phyloP scores from a whole-genome alignment of 2,329 filamentous ascomycete genomes.

The Passalora sequoiae region DNA sequence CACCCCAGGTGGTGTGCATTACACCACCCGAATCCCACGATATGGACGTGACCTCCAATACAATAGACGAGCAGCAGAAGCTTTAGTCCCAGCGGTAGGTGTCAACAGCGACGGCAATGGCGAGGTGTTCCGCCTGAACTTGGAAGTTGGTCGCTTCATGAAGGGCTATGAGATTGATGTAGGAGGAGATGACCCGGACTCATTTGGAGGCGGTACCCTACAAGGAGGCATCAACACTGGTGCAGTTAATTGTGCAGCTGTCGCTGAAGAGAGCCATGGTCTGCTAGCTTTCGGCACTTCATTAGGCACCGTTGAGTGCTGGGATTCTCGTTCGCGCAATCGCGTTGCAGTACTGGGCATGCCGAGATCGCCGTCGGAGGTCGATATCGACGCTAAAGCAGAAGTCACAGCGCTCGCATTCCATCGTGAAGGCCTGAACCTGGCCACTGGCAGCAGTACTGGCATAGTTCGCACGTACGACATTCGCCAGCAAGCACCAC shows the following conservation, averaged over 20 bases:
- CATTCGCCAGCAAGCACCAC: conserved; percentile 75
- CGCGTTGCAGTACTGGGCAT: conserved; percentile 70
- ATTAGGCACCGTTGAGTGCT: conserved; percentile 93
- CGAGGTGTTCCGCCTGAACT: conserved; percentile 86
- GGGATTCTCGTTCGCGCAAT: conserved; percentile 81
- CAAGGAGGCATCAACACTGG: conserved; percentile 84
- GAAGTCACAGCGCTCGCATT: conserved; percentile 88
- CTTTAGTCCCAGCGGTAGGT: conserved; percentile 80
- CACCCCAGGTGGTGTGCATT: conserved; percentile 80
- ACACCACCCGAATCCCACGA: conserved; percentile 80
- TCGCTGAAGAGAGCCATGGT: conserved; percentile 85
- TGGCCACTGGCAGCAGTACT: conserved; percentile 81
- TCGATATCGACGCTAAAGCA: conserved; percentile 36
- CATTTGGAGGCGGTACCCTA: conserved; percentile 63
- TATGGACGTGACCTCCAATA: conserved; percentile 90
- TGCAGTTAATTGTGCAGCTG: conserved; percentile 77
- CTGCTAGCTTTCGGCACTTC: conserved; percentile 90
- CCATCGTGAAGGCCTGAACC: conserved; percentile 71
- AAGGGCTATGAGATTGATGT: conserved; percentile 88
- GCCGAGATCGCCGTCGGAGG: conserved; percentile 30
- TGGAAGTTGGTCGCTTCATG: conserved; percentile 91
- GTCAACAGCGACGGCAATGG: conserved; percentile 79
- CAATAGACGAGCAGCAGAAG: conserved; percentile 75
- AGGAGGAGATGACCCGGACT: conserved; percentile 69
- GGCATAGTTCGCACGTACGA: conserved; percentile 90